Percentiles rank a stretch among this genome's conserved stretches.
Conservation (phyloP, 805 yeast species). For the Kuraishia hungarica region DNA sequence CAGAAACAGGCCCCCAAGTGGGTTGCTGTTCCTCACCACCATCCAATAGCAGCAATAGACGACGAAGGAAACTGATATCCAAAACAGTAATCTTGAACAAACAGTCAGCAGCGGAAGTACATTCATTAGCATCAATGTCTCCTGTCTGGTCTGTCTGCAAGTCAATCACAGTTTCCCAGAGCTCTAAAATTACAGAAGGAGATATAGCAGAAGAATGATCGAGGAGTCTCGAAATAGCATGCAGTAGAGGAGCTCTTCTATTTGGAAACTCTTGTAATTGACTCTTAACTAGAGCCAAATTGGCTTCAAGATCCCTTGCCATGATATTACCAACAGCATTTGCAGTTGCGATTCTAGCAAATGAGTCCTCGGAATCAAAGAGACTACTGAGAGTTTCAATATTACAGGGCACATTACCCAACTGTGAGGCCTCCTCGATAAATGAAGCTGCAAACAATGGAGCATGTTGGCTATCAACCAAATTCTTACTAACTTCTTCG, state of each 20-base stretch:
- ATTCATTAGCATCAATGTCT: conserved; percentile 6
- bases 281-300: conserved; percentile 29
- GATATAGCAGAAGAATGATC: conserved; percentile 5
- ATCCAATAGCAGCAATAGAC: conserved; percentile 5
- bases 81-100: conserved; percentile 12
- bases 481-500: background rate
- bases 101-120: conserved; percentile 8
- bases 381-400: conserved; percentile 24
- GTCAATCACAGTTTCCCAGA: conserved; percentile 4
- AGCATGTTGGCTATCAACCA: background rate
- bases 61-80: conserved; percentile 4
- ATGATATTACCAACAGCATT: conserved; percentile 44
- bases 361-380: conserved; percentile 23
- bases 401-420: background rate
- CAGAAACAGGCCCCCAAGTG: background rate
- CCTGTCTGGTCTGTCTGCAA: conserved; percentile 7
- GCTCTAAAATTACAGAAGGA: conserved; percentile 14
- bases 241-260: background rate
- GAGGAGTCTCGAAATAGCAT: conserved; percentile 5
- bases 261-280: conserved; percentile 7
- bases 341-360: conserved; percentile 37
- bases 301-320: conserved; percentile 26
- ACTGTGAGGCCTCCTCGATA: background rate
- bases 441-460: background rate
- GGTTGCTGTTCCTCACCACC: background rate